A percentile compares a stretch with the other conserved stretches of the same genome.
Conservation (phyloP, 257 asterid genomes). For the Scutellaria galericulata region DNA sequence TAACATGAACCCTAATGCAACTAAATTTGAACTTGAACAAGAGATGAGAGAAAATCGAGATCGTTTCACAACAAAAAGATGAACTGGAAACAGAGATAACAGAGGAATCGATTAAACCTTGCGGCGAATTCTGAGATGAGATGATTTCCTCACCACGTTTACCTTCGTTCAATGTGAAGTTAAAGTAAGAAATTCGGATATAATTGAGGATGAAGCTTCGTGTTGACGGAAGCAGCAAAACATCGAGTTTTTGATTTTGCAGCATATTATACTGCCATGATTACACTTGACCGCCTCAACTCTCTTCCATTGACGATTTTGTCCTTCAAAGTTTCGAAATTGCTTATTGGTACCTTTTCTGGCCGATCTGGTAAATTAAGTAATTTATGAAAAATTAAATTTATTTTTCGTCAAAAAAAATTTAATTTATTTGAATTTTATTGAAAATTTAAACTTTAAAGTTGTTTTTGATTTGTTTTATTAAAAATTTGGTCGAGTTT, state of each 20-base stretch:
- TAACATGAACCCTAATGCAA: conserved; percentile 15
- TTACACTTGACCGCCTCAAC: background rate
- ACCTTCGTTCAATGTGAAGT: conserved; percentile 25
- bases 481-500: no score
- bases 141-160: background rate
- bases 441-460: no score
- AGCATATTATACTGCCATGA: background rate
- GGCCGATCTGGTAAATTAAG: no score
- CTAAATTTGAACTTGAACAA: background rate
- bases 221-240: conserved; percentile 18
- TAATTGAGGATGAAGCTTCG: conserved; percentile 29
- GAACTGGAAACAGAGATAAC: background rate
- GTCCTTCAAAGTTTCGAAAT: background rate
- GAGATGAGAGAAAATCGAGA: background rate
- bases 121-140: background rate
- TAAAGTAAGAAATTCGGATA: background rate
- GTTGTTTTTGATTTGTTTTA: no score
- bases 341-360: background rate
- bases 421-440: no score
- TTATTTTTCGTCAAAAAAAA: no score
- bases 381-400: no score
- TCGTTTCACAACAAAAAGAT: background rate
- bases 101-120: background rate
- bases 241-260: background rate
- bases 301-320: conserved; percentile 1